Evolutionary conservation across 768 basidiomycete genomes (phyloP).

Genomic region (Auriscalpium orientale): DNA sequence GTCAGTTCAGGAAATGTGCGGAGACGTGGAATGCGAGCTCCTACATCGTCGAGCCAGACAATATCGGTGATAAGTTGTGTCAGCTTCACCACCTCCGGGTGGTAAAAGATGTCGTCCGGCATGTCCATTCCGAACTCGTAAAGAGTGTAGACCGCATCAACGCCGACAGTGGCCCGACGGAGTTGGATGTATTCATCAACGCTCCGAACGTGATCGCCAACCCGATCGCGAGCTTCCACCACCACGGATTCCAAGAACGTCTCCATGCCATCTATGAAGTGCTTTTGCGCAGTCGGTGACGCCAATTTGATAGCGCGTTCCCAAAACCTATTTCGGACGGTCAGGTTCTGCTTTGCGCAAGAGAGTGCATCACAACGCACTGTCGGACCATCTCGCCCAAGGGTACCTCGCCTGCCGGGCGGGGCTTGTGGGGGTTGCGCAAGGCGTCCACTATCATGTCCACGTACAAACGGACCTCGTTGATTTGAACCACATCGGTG

Average conservation of each 20-base stretch:
- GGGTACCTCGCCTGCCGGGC: neutral
- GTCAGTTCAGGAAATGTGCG: slow-evolving; percentile 3
- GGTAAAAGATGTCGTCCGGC: slow-evolving; percentile 45
- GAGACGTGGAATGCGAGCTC: neutral
- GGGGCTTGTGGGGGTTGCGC: neutral
- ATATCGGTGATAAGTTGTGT: slow-evolving; percentile 40
- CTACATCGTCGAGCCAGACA: slow-evolving; percentile 36
- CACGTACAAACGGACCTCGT: slow-evolving; percentile 1
- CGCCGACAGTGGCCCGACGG: slow-evolving; percentile 47
- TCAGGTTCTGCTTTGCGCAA: neutral
- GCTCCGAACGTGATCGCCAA: slow-evolving; percentile 21
- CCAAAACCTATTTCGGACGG: slow-evolving; percentile 3
- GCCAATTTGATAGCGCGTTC: slow-evolving; percentile 2
- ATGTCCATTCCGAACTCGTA: slow-evolving; percentile 53
- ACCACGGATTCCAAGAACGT: slow-evolving; percentile 25
- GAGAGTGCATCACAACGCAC: neutral
- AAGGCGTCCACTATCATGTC: slow-evolving; percentile 7
- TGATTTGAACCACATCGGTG: slow-evolving; percentile 1
- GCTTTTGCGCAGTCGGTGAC: slow-evolving; percentile 8
- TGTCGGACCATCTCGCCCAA: slow-evolving; percentile 7
- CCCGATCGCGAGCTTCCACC: slow-evolving; percentile 24
- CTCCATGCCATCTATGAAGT: slow-evolving; percentile 25
- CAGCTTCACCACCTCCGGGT: slow-evolving; percentile 40
- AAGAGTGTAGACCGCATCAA: slow-evolving; percentile 41
- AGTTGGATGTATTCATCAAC: slow-evolving; percentile 47